Conservation (phyloP, 2,329 filamentous ascomycete species). For the Cladosporium sp. region DNA sequence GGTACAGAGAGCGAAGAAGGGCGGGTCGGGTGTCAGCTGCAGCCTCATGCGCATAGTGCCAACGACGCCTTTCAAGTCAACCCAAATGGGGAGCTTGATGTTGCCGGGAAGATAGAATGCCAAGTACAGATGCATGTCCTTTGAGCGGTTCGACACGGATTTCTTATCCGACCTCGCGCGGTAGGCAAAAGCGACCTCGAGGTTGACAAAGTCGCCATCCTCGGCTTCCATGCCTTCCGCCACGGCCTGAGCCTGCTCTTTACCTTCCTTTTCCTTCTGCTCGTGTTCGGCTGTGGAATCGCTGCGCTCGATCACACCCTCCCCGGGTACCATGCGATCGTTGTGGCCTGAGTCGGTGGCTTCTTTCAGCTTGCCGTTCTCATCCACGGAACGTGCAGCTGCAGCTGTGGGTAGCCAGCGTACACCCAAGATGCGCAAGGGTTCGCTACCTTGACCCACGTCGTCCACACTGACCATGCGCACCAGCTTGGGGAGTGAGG, state of each 20-base stretch:
- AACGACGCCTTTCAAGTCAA: slow-evolving; percentile 68
- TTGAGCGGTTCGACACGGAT: slow-evolving; percentile 58
- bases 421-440: slow-evolving; percentile 65
- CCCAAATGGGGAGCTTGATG: slow-evolving; percentile 63
- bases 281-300: slow-evolving; percentile 32
- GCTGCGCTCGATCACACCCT: slow-evolving; percentile 37
- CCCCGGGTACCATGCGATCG: slow-evolving; percentile 48
- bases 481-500: slow-evolving; percentile 63
- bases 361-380: slow-evolving; percentile 54
- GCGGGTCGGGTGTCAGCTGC: slow-evolving; percentile 70
- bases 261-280: slow-evolving; percentile 21
- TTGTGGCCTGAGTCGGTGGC: slow-evolving; percentile 43
- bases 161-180: slow-evolving; percentile 58
- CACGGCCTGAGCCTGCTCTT: slow-evolving; percentile 28
- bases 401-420: slow-evolving; percentile 70
- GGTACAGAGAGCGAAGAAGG: slow-evolving; percentile 72
- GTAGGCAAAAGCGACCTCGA: slow-evolving; percentile 73
- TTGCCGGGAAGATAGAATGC: slow-evolving; percentile 64
- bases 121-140: slow-evolving; percentile 68
- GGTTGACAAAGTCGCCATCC: slow-evolving; percentile 72
- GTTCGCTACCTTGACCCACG: slow-evolving; percentile 69
- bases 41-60: slow-evolving; percentile 65
- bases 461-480: slow-evolving; percentile 74
- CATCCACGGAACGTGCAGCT: slow-evolving; percentile 57
- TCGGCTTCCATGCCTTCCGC: slow-evolving; percentile 64